phyloP scores from a whole-genome alignment of 225 moss, liverwort and hornwort genomes.

The Polytrichum commune region DNA sequence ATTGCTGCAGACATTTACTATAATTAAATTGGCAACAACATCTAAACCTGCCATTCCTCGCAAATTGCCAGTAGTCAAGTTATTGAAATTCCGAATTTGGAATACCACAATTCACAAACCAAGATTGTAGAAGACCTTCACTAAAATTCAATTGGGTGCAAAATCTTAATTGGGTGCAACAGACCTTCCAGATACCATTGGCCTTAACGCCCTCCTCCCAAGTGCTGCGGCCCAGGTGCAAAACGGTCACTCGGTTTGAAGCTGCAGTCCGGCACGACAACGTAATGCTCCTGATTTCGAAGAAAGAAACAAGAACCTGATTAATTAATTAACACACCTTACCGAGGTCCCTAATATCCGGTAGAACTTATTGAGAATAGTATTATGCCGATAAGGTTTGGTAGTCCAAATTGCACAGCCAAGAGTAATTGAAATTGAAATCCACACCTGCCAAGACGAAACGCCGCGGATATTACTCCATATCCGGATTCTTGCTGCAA shows the following conservation, averaged over 20 bases:
- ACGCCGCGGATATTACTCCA: conserved; percentile 38
- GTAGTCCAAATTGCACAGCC: background rate
- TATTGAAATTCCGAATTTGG: background rate
- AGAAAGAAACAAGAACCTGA: conserved; percentile 1
- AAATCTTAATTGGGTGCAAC: background rate
- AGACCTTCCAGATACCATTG: conserved; percentile 35
- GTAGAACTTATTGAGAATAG: too few relatives aligned
- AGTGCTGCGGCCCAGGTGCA: conserved; percentile 26
- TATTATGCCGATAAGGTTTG: background rate
- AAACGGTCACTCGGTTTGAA: conserved; percentile 25
- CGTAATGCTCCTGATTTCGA: conserved; percentile 23
- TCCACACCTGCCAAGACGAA: conserved; percentile 46
- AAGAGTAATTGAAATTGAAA: background rate
- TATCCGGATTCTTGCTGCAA: conserved; percentile 32
- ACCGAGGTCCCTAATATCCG: too few relatives aligned
- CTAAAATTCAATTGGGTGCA: too few relatives aligned
- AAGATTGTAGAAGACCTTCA: too few relatives aligned
- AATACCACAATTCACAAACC: background rate
- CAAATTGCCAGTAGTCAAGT: too few relatives aligned
- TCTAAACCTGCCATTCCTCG: background rate
- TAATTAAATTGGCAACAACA: too few relatives aligned
- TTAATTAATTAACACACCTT: background rate
- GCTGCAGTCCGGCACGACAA: conserved; percentile 36
- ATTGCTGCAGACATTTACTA: too few relatives aligned
- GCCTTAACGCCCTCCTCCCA: conserved; percentile 28